These are phyloP conservation scores for Punica granatum DNA, from an alignment of 345 rosid species.

Conservation along the genomic window DNA sequence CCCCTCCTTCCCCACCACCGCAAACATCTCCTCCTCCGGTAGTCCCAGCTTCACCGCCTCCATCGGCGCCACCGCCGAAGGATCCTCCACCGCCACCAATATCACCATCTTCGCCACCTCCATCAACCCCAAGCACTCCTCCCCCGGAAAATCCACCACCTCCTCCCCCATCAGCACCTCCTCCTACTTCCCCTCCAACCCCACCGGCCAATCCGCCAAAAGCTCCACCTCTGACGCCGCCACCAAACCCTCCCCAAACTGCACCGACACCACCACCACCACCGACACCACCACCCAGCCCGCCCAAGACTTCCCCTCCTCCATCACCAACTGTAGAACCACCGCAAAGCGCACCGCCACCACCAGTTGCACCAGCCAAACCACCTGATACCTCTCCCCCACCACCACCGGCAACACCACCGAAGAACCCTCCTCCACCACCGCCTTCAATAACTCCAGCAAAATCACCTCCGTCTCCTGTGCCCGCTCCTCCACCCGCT, in stretches of 20 bases:
- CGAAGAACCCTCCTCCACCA: slow-evolving; percentile 23
- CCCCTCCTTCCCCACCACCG: slow-evolving; percentile 25
- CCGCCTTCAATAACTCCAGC: slow-evolving; percentile 15
- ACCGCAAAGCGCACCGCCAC: slow-evolving; percentile 23
- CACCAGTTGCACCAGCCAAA: slow-evolving; percentile 15
- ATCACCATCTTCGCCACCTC: slow-evolving; percentile 11
- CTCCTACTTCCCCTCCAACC: slow-evolving; percentile 10
- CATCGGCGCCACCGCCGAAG: slow-evolving; percentile 5
- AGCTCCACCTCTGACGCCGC: slow-evolving; percentile 15
- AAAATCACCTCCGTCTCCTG: slow-evolving; percentile 28
- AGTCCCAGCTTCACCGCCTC: slow-evolving; percentile 8
- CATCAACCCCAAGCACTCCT: slow-evolving; percentile 24
- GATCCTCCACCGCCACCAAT: slow-evolving; percentile 2
- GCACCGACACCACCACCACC: slow-evolving; percentile 17
- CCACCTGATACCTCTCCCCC: slow-evolving; percentile 30
- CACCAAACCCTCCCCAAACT: slow-evolving; percentile 17
- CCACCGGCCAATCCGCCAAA: slow-evolving; percentile 19
- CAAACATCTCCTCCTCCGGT: slow-evolving; percentile 19
- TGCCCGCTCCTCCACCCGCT: slow-evolving; percentile 3
- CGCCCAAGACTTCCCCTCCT: slow-evolving; percentile 17
- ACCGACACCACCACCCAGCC: slow-evolving; percentile 10
- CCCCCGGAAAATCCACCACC: slow-evolving; percentile 21
- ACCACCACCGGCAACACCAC: slow-evolving; percentile 20
- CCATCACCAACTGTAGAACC: slow-evolving; percentile 13
- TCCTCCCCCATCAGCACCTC: slow-evolving; percentile 19